Percentiles rank a stretch among this genome's conserved stretches.
Conservation (phyloP, 805 yeast genomes). For the Cephaloascus fragrans region DNA sequence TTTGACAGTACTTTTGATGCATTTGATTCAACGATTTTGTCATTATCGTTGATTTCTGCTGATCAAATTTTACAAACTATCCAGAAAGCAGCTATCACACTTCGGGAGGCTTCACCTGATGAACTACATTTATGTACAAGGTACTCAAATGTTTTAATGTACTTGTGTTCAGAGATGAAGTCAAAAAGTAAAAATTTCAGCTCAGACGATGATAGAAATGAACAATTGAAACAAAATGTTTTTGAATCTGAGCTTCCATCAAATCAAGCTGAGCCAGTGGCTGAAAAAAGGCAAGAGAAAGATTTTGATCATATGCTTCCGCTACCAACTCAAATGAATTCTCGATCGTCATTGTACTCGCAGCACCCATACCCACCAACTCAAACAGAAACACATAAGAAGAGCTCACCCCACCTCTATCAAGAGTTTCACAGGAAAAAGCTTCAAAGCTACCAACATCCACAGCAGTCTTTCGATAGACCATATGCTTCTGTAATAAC, state of each 20-base stretch:
- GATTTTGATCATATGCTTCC: no score
- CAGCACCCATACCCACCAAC: background rate
- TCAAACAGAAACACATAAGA: background rate
- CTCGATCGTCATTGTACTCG: no score
- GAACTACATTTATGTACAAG: conserved; percentile 77
- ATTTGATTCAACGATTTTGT: conserved; percentile 39
- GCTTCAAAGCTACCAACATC: background rate
- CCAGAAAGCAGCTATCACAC: conserved; percentile 60
- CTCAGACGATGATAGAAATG: background rate
- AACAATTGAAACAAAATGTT: background rate
- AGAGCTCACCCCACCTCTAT: background rate
- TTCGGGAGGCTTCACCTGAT: conserved; percentile 82
- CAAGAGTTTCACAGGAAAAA: no score
- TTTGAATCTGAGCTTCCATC: background rate
- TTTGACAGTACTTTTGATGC: conserved; percentile 11
- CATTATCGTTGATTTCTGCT: conserved; percentile 54
- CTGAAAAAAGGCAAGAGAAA: no score
- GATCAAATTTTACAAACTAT: conserved; percentile 63
- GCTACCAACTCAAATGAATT: no score
- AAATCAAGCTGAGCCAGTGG: background rate
- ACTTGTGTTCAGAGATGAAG: conserved; percentile 67
- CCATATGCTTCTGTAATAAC: background rate
- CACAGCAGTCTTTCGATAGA: background rate
- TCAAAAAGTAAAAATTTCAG: conserved; percentile 20
- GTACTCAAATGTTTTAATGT: conserved; percentile 69